Evolutionary conservation across 768 basidiomycete genomes (phyloP), one percentile per base, ranked within the genome.

Genomic region (Tylopilus sp.): DNA sequence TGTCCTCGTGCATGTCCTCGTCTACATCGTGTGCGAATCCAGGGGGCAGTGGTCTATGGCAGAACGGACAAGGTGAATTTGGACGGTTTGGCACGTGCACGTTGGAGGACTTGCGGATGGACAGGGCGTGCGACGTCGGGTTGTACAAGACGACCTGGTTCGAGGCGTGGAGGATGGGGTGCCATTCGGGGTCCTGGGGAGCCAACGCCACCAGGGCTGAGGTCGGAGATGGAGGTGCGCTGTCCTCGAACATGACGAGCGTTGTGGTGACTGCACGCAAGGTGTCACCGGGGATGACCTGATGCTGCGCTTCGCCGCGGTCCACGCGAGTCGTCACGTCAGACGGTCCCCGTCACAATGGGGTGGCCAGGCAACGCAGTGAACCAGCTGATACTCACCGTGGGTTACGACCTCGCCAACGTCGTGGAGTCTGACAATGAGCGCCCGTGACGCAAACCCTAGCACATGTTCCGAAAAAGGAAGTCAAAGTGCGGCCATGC

Each of bases 111-210:
- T 57, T 57, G 45, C 75, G 76, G 53, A 91, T 86, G 17, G 90
- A 80, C 21, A 94, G 73, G 2, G 91, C 90, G 64, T 93, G 91
- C 1, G 87, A 91, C 2, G 80, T 85, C 0, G 92, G 85, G 64
- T 94, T 90, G 72, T 92, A 94, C 9, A 93, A 77, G 16, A 94
- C 92, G 31, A 93, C 85, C 62, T 92, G 89, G 68, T 90, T 88
- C 1, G 87, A 85, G n/a, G 80, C 79, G 42, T 90, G 89, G 17
- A 92, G 75, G 55, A 93, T 90, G 2, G 89, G 85, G 49, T 80
- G 86, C 90, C 90, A 92, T 52, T 83, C 73, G 3, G 63, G 63
- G 6, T 63, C 65, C 1, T 48, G 21, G 16, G 61, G 63, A 24
- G 58, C 55, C 6, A 71, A 46, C 1, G 70, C 56, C 17, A 70